phyloP scores from a whole-genome alignment of 2,329 filamentous ascomycete genomes.

The Karstenula rhodostoma region DNA sequence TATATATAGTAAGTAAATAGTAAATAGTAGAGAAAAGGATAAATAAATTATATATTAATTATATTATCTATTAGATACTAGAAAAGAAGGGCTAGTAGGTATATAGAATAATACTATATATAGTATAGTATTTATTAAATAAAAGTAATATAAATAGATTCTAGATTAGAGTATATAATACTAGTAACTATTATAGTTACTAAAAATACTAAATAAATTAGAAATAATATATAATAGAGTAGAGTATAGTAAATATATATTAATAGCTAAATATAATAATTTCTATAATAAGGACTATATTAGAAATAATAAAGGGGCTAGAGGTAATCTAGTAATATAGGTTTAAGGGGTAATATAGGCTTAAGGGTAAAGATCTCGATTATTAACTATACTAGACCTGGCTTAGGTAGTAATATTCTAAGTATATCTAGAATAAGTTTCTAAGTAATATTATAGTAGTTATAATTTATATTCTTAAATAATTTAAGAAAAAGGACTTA shows the following conservation, averaged over 20 bases:
- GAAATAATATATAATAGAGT: background rate
- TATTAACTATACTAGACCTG: constrained; percentile 12
- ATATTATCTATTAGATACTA: no score
- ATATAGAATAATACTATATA: no score
- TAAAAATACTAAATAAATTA: background rate
- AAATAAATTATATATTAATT: no score
- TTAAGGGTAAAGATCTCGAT: background rate
- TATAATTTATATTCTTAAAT: no score
- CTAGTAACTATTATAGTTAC: background rate
- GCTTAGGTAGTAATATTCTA: no score
- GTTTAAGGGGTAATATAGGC: background rate
- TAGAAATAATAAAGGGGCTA: constrained; percentile 2
- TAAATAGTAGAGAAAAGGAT: no score
- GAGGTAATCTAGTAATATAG: background rate
- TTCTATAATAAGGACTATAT: background rate
- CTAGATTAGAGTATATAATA: background rate
- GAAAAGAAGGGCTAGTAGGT: no score
- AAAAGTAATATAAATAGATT: background rate
- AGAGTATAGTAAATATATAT: background rate
- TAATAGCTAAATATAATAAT: background rate
- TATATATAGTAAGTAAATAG: no score
- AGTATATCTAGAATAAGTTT: no score
- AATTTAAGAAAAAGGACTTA: no score
- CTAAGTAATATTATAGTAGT: no score
- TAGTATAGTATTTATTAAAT: no score